Percentiles rank a stretch among this genome's conserved stretches.
Evolutionary conservation across 306 rosid genomes (phyloP).

Genomic region (Medicago ruthenica): DNA sequence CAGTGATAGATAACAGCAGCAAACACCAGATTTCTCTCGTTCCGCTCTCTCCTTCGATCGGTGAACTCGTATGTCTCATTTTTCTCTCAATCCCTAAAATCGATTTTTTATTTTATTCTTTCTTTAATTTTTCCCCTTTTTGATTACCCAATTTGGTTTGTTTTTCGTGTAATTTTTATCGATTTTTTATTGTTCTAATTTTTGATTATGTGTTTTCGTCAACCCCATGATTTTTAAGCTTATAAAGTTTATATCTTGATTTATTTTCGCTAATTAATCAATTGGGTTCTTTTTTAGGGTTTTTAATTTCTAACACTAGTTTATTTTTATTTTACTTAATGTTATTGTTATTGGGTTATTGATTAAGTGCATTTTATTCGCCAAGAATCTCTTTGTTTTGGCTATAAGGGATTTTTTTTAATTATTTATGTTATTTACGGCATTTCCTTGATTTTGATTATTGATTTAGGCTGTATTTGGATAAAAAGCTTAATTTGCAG

Average conservation of each 20-base stretch:
- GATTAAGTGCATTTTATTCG: neutral
- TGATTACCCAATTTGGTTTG: neutral
- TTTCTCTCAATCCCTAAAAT: neutral
- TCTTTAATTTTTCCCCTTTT: neutral
- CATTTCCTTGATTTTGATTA: constrained; percentile 12
- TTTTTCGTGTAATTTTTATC: neutral
- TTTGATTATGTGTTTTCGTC: neutral
- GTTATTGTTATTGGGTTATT: constrained; percentile 1
- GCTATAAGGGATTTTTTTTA: neutral
- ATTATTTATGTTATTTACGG: neutral
- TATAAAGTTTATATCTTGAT: constrained; percentile 6
- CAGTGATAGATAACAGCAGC: neutral
- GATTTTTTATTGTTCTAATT: neutral
- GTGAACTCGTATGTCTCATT: neutral
- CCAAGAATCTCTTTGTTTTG: neutral
- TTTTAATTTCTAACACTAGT: neutral
- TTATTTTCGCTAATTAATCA: neutral
- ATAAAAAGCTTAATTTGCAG: too few species aligned
- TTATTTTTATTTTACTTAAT: neutral
- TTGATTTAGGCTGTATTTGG: neutral
- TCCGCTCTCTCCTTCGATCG: constrained; percentile 3
- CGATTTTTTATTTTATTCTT: neutral
- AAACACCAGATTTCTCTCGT: neutral
- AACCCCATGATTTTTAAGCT: neutral
- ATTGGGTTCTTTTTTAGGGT: constrained; percentile 1